Base-by-base conservation (phyloP, 1,284 basidiomycete genomes). In the Papiliotrema terrestris region DNA sequence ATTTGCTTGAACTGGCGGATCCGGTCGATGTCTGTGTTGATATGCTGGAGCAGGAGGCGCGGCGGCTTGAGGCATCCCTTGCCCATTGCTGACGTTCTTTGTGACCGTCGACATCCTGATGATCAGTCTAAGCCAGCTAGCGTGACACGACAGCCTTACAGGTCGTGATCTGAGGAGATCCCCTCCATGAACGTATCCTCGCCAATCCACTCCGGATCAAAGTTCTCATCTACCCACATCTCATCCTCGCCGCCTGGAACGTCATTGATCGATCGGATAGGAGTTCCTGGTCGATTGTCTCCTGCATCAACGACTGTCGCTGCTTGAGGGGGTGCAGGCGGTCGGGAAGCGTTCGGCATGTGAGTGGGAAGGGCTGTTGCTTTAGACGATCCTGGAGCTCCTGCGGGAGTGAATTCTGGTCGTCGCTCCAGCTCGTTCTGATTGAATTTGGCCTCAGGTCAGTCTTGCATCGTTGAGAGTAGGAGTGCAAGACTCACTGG, bases 401-500 rank as follows among this genome's bases (percentile, higher is more conserved):
- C 46, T 48, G 64, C 56, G 11, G 66, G 63, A 23, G 84, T 82
- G 58, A 86, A 88, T 65, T 91, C 89, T 14, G 89, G 85, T 17
- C 87, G 81, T 48, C 91, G 84, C 72, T 94, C 84, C 0, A 95
- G 79, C 6, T 85, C 81, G 22, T 76, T 79, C 52, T 82, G 80
- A 67, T 93, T 86, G 59, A 94, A 85, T 71, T 88, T 92, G n/a
- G 82, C 80, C 89, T 89, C 56, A 14, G 49, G 46, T 17, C 9
- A 38, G 52, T 54, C n/a, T 3, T 2, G 38, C n/a, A 17, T 19
- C 25, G 20, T 2, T n/a, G 11, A 32, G 29, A 32, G 29, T 11
- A 32, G 29, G 11, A 5, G 29, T 5, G 29, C 29, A 32, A 32
- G 29, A 32, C 86, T 60, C 67, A 93, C 91, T 1, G 85, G 84